phyloP scores from a whole-genome alignment of 306 rosid genomes.

The Vachellia pachyceras region DNA sequence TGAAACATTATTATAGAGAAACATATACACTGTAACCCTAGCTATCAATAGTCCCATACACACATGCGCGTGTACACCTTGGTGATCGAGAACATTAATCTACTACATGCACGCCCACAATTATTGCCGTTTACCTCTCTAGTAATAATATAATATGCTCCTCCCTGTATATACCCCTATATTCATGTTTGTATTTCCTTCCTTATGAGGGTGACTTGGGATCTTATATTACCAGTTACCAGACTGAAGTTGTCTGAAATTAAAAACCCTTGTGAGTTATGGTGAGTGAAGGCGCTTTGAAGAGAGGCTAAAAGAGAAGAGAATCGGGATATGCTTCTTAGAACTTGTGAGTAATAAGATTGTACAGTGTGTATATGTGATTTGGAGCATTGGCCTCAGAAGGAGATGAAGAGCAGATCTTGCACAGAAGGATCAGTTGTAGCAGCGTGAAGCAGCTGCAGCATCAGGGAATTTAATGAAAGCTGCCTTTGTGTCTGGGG shows the following conservation, averaged over 20 bases:
- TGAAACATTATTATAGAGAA: neutral
- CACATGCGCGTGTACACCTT: neutral
- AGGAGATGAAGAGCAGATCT: slow-evolving; percentile 21
- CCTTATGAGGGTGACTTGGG: neutral
- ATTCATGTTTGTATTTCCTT: too few relatives aligned
- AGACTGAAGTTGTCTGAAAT: neutral
- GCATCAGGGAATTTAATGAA: slow-evolving; percentile 41
- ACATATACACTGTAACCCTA: neutral
- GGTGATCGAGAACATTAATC: neutral
- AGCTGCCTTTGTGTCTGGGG: slow-evolving; percentile 16
- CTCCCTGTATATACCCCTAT: neutral
- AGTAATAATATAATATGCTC: neutral
- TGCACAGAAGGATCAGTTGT: slow-evolving; percentile 38
- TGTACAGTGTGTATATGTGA: slow-evolving; percentile 2
- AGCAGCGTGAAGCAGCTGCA: slow-evolving; percentile 32
- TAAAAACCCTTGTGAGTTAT: too few relatives aligned
- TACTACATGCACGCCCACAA: slow-evolving; percentile 6
- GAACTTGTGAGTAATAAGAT: neutral
- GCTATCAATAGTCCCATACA: neutral
- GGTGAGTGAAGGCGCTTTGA: neutral
- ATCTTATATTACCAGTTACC: too few relatives aligned
- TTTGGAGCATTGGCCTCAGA: slow-evolving; percentile 17
- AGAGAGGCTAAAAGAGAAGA: neutral
- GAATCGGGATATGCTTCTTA: slow-evolving; percentile 37
- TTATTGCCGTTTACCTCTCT: neutral